Evolutionary conservation across 2,329 filamentous ascomycete species (phyloP).

Genomic region (Gaeumannomyces sp.): DNA sequence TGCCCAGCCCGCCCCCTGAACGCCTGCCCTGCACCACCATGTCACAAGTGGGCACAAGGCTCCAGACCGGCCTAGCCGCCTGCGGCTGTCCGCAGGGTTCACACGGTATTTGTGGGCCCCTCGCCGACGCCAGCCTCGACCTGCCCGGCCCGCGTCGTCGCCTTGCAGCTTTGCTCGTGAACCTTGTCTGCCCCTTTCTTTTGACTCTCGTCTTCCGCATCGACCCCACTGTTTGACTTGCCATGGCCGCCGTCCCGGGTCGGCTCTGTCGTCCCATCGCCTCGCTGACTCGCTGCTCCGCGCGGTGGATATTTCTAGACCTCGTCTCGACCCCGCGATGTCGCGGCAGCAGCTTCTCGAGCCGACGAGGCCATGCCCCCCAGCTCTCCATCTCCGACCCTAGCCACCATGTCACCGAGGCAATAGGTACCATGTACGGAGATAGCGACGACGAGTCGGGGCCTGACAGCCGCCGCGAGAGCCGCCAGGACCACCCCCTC

Average conservation of each 20-base stretch:
- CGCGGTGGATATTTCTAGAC: slow-evolving; percentile 33
- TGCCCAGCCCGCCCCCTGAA: not conserved
- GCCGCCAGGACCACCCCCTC: slow-evolving; percentile 15
- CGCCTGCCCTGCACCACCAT: not conserved
- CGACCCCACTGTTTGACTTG: no score
- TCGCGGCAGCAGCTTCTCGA: slow-evolving; percentile 51
- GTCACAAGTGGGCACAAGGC: not conserved
- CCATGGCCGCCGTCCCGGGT: not conserved
- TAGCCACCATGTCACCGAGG: slow-evolving; percentile 89
- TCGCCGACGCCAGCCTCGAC: not conserved
- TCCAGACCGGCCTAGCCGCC: not conserved
- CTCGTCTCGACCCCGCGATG: slow-evolving; percentile 52
- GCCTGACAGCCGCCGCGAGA: slow-evolving; percentile 41
- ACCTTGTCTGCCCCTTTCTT: not conserved
- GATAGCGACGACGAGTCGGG: slow-evolving; percentile 60
- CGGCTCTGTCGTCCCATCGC: not conserved
- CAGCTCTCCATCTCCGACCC: slow-evolving; percentile 74
- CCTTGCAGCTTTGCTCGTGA: not conserved
- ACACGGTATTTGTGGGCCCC: not conserved
- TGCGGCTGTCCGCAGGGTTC: not conserved
- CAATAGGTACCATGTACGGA: slow-evolving; percentile 86
- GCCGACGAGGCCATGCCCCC: slow-evolving; percentile 51
- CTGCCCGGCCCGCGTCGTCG: not conserved
- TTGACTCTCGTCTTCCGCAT: not conserved
- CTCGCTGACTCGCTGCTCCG: slow-evolving; percentile 5